Evolutionary conservation across 768 basidiomycete species (phyloP), one percentile per base, ranked within the genome.

Genomic region (Boletus edulis): DNA sequence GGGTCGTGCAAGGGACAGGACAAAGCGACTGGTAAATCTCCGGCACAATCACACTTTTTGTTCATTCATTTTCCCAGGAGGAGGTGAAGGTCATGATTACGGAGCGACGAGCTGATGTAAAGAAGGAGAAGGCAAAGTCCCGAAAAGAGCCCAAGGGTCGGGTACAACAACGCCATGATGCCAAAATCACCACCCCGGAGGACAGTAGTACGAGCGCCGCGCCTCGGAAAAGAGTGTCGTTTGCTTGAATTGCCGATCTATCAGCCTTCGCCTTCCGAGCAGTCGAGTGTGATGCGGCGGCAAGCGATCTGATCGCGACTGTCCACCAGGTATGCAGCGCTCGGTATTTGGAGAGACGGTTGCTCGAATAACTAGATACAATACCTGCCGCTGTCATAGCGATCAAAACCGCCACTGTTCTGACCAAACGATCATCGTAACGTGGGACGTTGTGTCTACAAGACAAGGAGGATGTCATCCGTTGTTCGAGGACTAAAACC

Each of bases 71-170:
- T 61, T 59, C 47, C 47, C 58, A 79, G 78, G 75, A 77, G 60
- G 77, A 77, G 59, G 72, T 72, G 15, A 80, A 76, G 51, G 70
- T 67, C 8, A 58, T 70, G 46, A 71, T 80, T 24, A 62, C 66
- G 22, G 73, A 73, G 38, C 70, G 68, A 59, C 69, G 68, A 32
- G 67, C 73, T 34, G 71, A 68, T 42, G 64, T 60, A 34, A 80
- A 77, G 66, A 74, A 71, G 63, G 67, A 73, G 43, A 78, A 75
- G 58, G 64, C 64, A 15, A 77, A 64, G 54, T 53, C 57, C 45
- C 67, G 70, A 38, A 77, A 68, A 41, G 54, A 62, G 35, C 46
- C 35, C 46, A 57, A 55, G 40, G 12, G 50, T 48, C 59, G 54
- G 58, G 15, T 56, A 52, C 66, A 39, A 52, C 49, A 14, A 35